Conservation (phyloP, 257 asterid species). For the Datura wrightii region DNA sequence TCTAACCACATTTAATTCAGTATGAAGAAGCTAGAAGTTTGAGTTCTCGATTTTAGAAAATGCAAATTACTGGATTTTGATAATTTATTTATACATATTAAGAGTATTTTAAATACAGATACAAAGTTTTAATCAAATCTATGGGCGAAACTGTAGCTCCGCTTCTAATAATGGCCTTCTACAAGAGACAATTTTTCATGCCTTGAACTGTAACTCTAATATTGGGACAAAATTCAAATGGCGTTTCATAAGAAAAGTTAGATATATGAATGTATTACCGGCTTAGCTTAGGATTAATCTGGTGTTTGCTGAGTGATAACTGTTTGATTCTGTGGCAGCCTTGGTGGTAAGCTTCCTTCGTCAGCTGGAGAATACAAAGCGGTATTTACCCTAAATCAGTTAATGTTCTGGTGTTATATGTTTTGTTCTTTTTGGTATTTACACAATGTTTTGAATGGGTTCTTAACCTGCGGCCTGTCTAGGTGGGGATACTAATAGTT, state of each 20-base stretch:
- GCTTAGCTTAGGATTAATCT: not conserved
- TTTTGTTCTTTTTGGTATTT: not conserved
- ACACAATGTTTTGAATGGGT: not conserved
- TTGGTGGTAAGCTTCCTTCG: constrained; percentile 87
- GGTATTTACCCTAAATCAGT: constrained; percentile 45
- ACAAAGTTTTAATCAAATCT: too few relatives aligned
- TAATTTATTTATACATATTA: too few relatives aligned
- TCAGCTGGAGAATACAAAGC: constrained; percentile 47
- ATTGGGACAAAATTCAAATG: not conserved
- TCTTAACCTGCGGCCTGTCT: not conserved
- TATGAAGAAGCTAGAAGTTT: not conserved
- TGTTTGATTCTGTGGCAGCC: constrained; percentile 49
- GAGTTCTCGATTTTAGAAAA: not conserved
- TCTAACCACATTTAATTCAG: not conserved
- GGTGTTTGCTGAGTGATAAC: not conserved
- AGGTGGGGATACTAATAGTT: not conserved
- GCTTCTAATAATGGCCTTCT: too few relatives aligned
- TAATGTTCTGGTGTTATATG: not conserved
- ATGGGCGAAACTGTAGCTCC: too few relatives aligned
- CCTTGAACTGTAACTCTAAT: not conserved
- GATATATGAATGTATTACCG: not conserved
- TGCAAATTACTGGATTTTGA: not conserved
- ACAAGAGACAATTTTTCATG: too few relatives aligned
- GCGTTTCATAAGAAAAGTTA: not conserved
- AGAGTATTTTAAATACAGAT: too few relatives aligned